Base-by-base conservation (phyloP, 352 stramenopile species). In the Peronospora farinosa region DNA sequence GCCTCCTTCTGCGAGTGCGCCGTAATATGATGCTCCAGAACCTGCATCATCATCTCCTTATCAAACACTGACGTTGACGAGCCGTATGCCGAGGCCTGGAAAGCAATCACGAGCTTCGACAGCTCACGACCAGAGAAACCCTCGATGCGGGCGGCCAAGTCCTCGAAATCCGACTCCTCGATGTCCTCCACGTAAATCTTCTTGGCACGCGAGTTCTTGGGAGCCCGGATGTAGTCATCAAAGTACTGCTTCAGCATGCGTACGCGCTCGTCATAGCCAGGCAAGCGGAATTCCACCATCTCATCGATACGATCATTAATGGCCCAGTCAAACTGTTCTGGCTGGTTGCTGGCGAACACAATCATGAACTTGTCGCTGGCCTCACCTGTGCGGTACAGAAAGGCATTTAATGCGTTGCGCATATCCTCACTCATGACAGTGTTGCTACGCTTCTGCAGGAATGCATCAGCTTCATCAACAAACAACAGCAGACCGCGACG, bases 311-410 rank as follows among this genome's bases (percentile, higher is more conserved):
- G 95, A 88, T 99, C 97, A 75, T 98, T 96, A 63, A 99, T 96
- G 38, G 97, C 97, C 75, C 87, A 96, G 66, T 99, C 97, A 59
- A 99, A 98, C 69, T 99, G 92, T 59, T 97, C 88, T 25, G 97
- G 96, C 73, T 98, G 92, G 78, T 99, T 99, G 65, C 91, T 98
- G 9, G 97, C 97, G 63, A 98, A 98, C 40, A 99, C 96, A 61
- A 99, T 97, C 96, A 99, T 99, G 68, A 99, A 99, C 67, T 99
- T 96, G 70, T 99, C 91, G 59, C 91, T 98, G 44, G 96, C 92
- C 39, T 95, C 89, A 30, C 95, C 96, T 19, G 96, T 99, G 56
- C 95, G 92, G 78, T 98, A 99, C 47, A 99, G 75, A 71, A 99
- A 98, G 39, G 97, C 97, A 65, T 99, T 99, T 19, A 99, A 81